Base-by-base conservation (phyloP, 2,329 filamentous ascomycete genomes). In the Magnaporthiopsis rhizophila region DNA sequence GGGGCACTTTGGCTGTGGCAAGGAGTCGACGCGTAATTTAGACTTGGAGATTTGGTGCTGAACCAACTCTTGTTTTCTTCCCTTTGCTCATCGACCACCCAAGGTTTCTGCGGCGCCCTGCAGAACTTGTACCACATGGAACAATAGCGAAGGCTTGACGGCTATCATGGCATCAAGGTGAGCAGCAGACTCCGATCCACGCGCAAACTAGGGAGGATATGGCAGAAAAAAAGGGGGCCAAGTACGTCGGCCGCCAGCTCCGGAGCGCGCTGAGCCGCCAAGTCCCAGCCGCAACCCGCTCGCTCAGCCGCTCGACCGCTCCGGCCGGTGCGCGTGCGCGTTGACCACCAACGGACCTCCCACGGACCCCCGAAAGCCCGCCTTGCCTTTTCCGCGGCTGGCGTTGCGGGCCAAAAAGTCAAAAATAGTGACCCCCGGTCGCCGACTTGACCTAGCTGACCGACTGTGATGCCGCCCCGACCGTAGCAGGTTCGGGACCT, bases 401-500 rank as follows among this genome's bases (percentile, higher is more conserved):
- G 18, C 57, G 15, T 58, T 32, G 11, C 57, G 24, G 15, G 13
- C 57, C 28, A 12, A 26, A 58, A 58, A 58, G 26, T 15, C 24
- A 58, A 58, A 58, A 26, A 9, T 8, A 8, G 45, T n/a, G n/a
- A 15, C 21, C 45, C 45, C 45, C 45, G 45, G 45, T n/a, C 45
- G 9, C 21, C 45, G 45, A 53, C 18, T 11, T 6, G 12, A 15
- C 50, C 3, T 62, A 30, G 50, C 60, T 24, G n/a, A 28, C 38
- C 15, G n/a, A 28, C 26, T 26, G 45, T 28, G 32, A 24, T 30
- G 26, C 26, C 61, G 36, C 36, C 36, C 36, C 61, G 26, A 30
- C 50, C 18, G 26, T 21, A 62, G 61, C 67, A 90, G 89, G 79
- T 91, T 90, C 75, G 82, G 85, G 70, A 78, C 82, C 70, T 88